Evolutionary conservation across 768 basidiomycete species (phyloP).

Genomic region (Russula vinacea): DNA sequence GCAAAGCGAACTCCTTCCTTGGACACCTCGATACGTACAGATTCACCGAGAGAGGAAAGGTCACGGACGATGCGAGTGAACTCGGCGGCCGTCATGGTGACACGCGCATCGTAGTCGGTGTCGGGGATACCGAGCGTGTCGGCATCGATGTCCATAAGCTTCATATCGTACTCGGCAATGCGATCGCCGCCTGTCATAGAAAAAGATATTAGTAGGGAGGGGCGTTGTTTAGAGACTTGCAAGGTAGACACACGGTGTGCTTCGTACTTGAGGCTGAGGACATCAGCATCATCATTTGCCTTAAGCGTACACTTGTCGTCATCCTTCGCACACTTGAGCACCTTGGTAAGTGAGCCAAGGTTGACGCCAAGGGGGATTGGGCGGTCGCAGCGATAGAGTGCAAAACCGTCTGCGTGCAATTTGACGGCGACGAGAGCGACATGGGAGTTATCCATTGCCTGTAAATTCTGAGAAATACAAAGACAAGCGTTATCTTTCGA

Average conservation of each 20-base stretch:
- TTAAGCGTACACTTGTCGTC: slow-evolving; percentile 90
- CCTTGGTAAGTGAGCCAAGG: slow-evolving; percentile 85
- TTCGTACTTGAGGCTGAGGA: slow-evolving; percentile 86
- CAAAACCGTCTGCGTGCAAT: slow-evolving; percentile 76
- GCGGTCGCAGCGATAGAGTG: slow-evolving; percentile 87
- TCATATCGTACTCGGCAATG: slow-evolving; percentile 98
- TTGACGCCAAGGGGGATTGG: slow-evolving; percentile 91
- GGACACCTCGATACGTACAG: slow-evolving; percentile 89
- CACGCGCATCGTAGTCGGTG: slow-evolving; percentile 92
- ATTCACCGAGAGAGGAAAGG: slow-evolving; percentile 85
- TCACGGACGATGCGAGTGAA: slow-evolving; percentile 93
- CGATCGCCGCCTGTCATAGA: slow-evolving; percentile 71
- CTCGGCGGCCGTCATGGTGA: slow-evolving; percentile 81
- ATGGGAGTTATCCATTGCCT: slow-evolving; percentile 99
- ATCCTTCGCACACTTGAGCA: slow-evolving; percentile 95
- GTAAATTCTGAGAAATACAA: slow-evolving; percentile 69
- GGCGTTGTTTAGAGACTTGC: neutral
- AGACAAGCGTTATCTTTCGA: neutral
- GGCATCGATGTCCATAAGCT: slow-evolving; percentile 98
- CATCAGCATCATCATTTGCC: slow-evolving; percentile 86
- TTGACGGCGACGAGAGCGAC: slow-evolving; percentile 93
- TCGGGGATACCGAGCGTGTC: slow-evolving; percentile 95
- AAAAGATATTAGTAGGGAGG: slow-evolving; percentile 6
- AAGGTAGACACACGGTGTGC: slow-evolving; percentile 63
- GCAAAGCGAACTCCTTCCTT: slow-evolving; percentile 95